Evolutionary conservation across 352 stramenopile species (phyloP).

Genomic region (Globisporangium cylindrosporum): DNA sequence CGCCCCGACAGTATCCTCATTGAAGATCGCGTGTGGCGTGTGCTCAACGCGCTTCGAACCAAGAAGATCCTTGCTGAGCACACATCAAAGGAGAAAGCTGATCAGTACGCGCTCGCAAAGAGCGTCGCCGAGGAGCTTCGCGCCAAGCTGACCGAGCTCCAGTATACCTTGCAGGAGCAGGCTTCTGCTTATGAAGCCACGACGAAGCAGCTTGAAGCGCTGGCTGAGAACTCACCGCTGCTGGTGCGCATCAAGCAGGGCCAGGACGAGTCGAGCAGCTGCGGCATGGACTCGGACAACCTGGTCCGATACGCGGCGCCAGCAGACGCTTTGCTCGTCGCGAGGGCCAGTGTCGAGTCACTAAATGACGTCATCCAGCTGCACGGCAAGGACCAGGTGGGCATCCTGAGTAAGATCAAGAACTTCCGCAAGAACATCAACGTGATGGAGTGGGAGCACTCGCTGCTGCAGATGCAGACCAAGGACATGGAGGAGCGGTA

Average conservation of each 20-base stretch:
- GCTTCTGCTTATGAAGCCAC: constrained; percentile 7
- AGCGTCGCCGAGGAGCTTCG: constrained; percentile 56
- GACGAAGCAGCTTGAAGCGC: constrained; percentile 27
- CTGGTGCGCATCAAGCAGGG: constrained; percentile 90
- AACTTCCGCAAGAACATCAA: constrained; percentile 94
- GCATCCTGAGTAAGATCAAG: constrained; percentile 86
- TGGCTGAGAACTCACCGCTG: constrained; percentile 69
- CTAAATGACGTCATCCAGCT: constrained; percentile 87
- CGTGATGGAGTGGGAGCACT: constrained; percentile 92
- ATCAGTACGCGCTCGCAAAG: constrained; percentile 47
- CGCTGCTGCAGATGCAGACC: constrained; percentile 73
- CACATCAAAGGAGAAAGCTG: constrained; percentile 43
- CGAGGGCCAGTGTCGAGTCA: constrained; percentile 70
- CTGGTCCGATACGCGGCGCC: constrained; percentile 19
- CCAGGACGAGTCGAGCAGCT: constrained; percentile 80
- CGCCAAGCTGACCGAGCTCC: constrained; percentile 40
- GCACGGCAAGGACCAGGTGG: constrained; percentile 85
- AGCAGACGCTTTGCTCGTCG: constrained; percentile 68
- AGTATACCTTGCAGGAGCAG: constrained; percentile 30
- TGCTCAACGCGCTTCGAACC: constrained; percentile 53
- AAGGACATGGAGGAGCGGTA: constrained; percentile 90
- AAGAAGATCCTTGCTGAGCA: constrained; percentile 71
- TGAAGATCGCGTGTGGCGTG: constrained; percentile 66
- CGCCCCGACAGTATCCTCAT: constrained; percentile 60
- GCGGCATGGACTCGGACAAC: constrained; percentile 52